phyloP scores from a whole-genome alignment of 1,284 basidiomycete species.

The Rugosomyces carneus region DNA sequence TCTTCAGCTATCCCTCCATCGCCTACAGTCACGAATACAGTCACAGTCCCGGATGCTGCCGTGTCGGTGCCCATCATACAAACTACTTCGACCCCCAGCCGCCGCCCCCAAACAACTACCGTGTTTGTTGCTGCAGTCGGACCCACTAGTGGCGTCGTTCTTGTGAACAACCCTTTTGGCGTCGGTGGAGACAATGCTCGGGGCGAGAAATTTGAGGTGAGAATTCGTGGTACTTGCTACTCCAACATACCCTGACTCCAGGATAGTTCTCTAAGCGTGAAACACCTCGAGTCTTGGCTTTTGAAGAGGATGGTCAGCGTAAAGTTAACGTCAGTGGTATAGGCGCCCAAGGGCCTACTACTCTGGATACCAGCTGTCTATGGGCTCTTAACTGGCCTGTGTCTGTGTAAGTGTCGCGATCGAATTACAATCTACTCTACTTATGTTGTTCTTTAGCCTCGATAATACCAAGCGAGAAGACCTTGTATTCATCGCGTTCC shows the following conservation, averaged over 20 bases:
- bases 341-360: slow-evolving; percentile 28
- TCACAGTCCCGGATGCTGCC: slow-evolving; percentile 10
- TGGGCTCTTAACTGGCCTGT: slow-evolving; percentile 62
- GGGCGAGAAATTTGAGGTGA: slow-evolving; percentile 15
- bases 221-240: neutral
- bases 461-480: slow-evolving; percentile 72
- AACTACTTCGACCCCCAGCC: neutral
- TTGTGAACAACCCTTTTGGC: slow-evolving; percentile 17
- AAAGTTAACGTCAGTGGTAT: slow-evolving; percentile 41
- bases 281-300: slow-evolving; percentile 20
- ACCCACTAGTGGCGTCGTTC: slow-evolving; percentile 7
- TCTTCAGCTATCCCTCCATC: neutral
- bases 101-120: slow-evolving; percentile 12
- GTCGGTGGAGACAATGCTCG: slow-evolving; percentile 16
- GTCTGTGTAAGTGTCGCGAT: slow-evolving; percentile 39
- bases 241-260: slow-evolving; percentile 3
- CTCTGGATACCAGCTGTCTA: slow-evolving; percentile 43
- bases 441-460: slow-evolving; percentile 36
- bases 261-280: slow-evolving; percentile 17
- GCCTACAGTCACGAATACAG: slow-evolving; percentile 2
- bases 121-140: slow-evolving; percentile 12
- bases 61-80: slow-evolving; percentile 6
- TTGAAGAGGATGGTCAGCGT: slow-evolving; percentile 28
- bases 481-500: slow-evolving; percentile 69
- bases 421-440: neutral